phyloP scores from a whole-genome alignment of 2,329 filamentous ascomycete species.

The Daldinia sp. region DNA sequence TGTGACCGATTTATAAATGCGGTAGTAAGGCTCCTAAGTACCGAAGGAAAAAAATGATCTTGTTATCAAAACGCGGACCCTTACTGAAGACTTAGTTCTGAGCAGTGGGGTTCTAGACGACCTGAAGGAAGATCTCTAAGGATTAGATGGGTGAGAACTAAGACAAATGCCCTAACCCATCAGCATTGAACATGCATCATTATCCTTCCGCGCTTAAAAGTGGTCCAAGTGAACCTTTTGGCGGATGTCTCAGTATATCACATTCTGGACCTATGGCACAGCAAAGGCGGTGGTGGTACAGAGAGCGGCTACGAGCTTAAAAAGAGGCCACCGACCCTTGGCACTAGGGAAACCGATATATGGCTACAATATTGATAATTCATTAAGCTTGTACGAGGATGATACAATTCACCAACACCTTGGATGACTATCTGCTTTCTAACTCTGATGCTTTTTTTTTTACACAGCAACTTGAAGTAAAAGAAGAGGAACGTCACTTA shows the following conservation, averaged over 20 bases:
- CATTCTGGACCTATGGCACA: neutral
- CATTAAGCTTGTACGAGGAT: no score
- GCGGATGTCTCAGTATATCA: neutral
- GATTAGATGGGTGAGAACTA: neutral
- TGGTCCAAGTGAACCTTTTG: neutral
- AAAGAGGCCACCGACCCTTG: neutral
- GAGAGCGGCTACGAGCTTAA: neutral
- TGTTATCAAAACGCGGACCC: neutral
- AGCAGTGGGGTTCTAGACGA: neutral
- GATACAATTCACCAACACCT: no score
- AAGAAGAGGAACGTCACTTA: conserved; percentile 20
- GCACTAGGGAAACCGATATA: neutral
- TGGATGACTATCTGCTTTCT: no score
- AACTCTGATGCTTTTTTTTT: no score
- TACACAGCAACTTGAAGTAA: neutral
- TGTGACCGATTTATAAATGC: neutral
- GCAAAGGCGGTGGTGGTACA: neutral
- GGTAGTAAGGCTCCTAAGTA: neutral
- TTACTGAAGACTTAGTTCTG: neutral
- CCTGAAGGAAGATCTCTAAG: neutral
- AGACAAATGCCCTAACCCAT: neutral
- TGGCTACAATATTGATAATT: neutral
- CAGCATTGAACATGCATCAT: neutral
- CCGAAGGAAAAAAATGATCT: neutral
- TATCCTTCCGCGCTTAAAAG: neutral